Base-by-base conservation (phyloP, 2,329 filamentous ascomycete species). In the Xylaria sp. region DNA sequence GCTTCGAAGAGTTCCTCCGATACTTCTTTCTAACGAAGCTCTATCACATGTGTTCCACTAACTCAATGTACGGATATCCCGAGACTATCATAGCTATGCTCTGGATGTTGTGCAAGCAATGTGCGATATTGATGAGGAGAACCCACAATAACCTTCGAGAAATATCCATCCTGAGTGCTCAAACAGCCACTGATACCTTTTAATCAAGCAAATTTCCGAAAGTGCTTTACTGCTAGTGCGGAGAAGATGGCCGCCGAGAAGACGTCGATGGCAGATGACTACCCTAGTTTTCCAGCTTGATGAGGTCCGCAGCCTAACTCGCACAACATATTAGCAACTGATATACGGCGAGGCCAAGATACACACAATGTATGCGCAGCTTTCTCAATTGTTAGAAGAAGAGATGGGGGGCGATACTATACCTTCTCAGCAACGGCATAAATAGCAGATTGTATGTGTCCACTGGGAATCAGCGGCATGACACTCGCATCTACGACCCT, bases 401-500 rank as follows among this genome's bases (percentile, higher is more conserved):
- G 28, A 65, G n/a, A 18, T 32, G 28, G 32, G 32, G 13, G 13
- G 34, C 23, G 44, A 20, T 5, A 63, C 76, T 64, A 10, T 73
- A 81, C 83, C 81, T 85, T 78, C 57, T 78, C 85, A 72, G 75
- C 76, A 61, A 78, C 55, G 34, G 76, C 75, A 51, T 78, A 78
- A 52, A 77, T 52, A 0, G 70, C 68, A 2, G 76, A 74, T 41
- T 78, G 76, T 32, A 76, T 76, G 68, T 79, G 76, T n/a, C 70
- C 76, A 78, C 82, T 72, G 1, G 83, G 83, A 23, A 85, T 79
- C 60, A 85, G 69, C 8, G 84, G 84, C 32, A 84, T 80, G 37
- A 85, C 76, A 15, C 81, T 80, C 5, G 82, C 81, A 71, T 86
- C 84, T 3, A 84, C 82, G 32, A 85, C 79, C 44, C 84, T 78